A percentile compares a stretch with the other conserved stretches of the same genome.
phyloP scores from a whole-genome alignment of 2,329 filamentous ascomycete species.

The Epichloe elymi region DNA sequence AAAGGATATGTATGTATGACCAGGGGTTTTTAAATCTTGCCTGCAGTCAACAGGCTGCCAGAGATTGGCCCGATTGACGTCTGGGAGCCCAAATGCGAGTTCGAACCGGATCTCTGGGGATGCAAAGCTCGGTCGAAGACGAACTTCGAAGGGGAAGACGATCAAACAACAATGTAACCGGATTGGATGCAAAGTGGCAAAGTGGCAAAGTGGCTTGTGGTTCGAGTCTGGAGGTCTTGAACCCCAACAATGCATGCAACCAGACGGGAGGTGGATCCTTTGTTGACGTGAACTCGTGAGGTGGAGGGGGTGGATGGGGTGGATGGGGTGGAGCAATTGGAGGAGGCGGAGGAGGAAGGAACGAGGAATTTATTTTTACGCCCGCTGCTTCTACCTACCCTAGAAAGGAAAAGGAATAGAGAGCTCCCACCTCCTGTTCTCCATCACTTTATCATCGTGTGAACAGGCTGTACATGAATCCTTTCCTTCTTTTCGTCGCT shows the following conservation, averaged over 20 bases:
- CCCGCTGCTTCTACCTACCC: not conserved
- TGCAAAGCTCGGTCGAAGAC: not conserved
- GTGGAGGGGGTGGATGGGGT: no score
- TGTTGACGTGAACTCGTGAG: no score
- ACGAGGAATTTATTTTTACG: no score
- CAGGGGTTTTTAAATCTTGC: not conserved
- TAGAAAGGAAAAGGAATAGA: not conserved
- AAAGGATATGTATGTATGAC: not conserved
- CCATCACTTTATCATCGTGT: slow-evolving; percentile 1
- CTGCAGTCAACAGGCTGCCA: not conserved
- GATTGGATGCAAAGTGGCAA: not conserved
- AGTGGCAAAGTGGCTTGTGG: not conserved
- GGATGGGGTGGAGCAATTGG: no score
- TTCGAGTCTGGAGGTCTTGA: no score
- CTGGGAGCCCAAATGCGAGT: not conserved
- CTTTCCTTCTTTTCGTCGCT: slow-evolving; percentile 6
- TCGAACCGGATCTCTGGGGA: not conserved
- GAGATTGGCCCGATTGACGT: not conserved
- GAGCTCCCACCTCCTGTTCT: not conserved
- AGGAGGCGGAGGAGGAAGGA: no score
- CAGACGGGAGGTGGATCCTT: not conserved
- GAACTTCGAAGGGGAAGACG: not conserved
- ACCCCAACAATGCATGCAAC: not conserved
- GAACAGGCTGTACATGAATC: slow-evolving; percentile 8
- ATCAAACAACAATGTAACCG: not conserved